Conservation (phyloP, 768 basidiomycete species). For the Hirschioporus abietinus region DNA sequence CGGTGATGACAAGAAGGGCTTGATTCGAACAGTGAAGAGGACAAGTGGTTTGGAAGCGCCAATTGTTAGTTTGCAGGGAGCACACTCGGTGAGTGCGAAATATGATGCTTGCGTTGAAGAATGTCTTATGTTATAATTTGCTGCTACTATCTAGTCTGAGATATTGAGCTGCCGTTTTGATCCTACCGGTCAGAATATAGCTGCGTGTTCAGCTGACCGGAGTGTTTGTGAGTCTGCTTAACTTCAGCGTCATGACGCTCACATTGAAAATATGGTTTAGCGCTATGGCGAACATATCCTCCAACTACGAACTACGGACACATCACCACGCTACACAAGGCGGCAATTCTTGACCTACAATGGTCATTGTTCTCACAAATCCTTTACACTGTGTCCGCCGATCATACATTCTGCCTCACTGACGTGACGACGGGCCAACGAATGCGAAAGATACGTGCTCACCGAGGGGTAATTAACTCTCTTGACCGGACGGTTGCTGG, state of each 20-base stretch:
- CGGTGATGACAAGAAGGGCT: conserved; percentile 70
- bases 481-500: conserved; percentile 83
- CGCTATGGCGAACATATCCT: conserved; percentile 86
- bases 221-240: conserved; percentile 67
- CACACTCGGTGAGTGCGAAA: conserved; percentile 62
- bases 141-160: conserved; percentile 57
- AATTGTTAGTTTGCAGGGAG: conserved; percentile 84
- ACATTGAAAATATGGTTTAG: conserved; percentile 29
- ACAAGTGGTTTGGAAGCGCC: conserved; percentile 94
- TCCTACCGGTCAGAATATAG: conserved; percentile 89
- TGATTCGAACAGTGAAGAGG: conserved; percentile 80
- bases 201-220: conserved; percentile 86
- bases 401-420: conserved; percentile 72
- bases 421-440: conserved; percentile 84
- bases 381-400: conserved; percentile 85
- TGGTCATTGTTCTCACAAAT: conserved; percentile 75
- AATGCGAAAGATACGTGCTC: conserved; percentile 76
- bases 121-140: background rate
- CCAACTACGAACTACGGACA: conserved; percentile 93
- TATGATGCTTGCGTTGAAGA: conserved; percentile 9
- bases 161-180: conserved; percentile 91
- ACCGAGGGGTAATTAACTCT: conserved; percentile 86
- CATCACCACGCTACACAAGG: conserved; percentile 78
- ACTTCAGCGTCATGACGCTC: conserved; percentile 5
- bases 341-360: conserved; percentile 87